Evolutionary conservation across 768 basidiomycete genomes (phyloP), one percentile per base, ranked within the genome.

Genomic region (Dentipellis fragilis): DNA sequence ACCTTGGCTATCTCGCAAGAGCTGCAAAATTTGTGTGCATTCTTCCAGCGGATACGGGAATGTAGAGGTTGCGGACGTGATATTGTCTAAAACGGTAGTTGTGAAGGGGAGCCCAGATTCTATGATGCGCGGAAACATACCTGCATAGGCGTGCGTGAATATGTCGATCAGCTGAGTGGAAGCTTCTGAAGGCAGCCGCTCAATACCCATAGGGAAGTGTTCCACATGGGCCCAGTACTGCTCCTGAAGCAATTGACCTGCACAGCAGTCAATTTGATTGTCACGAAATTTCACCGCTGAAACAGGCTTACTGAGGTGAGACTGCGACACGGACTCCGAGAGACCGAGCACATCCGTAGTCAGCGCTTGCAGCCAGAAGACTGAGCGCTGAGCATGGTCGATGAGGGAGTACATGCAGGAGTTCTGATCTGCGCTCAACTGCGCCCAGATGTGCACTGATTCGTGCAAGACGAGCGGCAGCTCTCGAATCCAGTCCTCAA

Each of bases 171-270:
- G 14, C 7, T 54, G 14, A 16, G 47, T 46, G 8, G 48, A 29
- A 2, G 23, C 29, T 0, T 45, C 52, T 7, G 16, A 11, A 16
- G 42, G 29, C 8, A 14, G 10, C 6, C n/a, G 10, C 7, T 2
- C 22, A 6, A 23, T 34, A 8, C 40, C 38, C 54, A 54, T 49
- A 12, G 29, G 37, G 21, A 54, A 54, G 10, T 17, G 17, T 35
- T 54, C 42, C 7, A 54, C 54, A 19, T 54, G 54, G 6, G 10
- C n/a, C 54, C 54, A 54, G 23, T 54, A 54, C n/a, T 47, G 16
- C 14, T 22, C 14, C 47, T 54, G n/a, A 17, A 54, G 12, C 8
- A 17, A n/a, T 6, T 51, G 37, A 36, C 12, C 51, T 53, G 19
- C 11, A 53, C n/a, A 53, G 21, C 5, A 4, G 12, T 42, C 17